Base-by-base conservation (phyloP, 1,284 basidiomycete species). In the Mycosarcoma maydis region DNA sequence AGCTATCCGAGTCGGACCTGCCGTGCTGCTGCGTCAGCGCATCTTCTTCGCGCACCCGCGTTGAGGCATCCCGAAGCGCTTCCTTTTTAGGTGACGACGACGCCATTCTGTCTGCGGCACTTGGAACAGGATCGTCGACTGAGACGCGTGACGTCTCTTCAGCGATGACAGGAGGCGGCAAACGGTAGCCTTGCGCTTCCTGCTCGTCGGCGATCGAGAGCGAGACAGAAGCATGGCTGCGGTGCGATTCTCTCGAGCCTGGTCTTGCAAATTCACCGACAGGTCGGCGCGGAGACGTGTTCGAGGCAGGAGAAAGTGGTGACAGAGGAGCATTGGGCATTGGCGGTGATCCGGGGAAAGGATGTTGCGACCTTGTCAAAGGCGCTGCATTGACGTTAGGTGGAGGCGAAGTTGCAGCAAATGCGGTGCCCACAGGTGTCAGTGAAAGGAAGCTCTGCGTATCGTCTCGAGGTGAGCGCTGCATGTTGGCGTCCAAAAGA, bases 1-100 rank as follows among this genome's bases (percentile, higher is more conserved):
- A 71, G 53, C 67, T 62, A 16, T 73, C 73, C 3, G 70, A 73
- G 34, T 68, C 73, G 13, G 72, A 68, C 3, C 73, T 23, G 14
- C 29, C 57, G 13, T 69, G 59, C 45, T 65, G 58, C 16, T 51
- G 59, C 3, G 33, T 22, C 22, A 24, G 20, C 7, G 14, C 42
- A 3, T 52, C 56, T 13, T 20, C 30, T 26, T n/a, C 55, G 46
- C 8, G 44, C 14, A 1, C 38, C 40, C 27, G 33, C 33, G 20
- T 39, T 37, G n/a, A n/a, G n/a, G n/a, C n/a, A n/a, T n/a, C n/a
- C 3, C 38, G 30, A 13, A 39, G 22, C 6, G 22, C 17, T 17
- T 48, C 53, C 23, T 64, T 56, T 37, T 30, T 27, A 3, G 50
- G 41, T 7, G 49, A 40, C 5, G 23, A 29, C 3, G 24, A 11